Evolutionary conservation across 169 alveolate species (phyloP), one percentile per base, ranked within the genome.

Genomic region (Cryptosporidium canis): DNA sequence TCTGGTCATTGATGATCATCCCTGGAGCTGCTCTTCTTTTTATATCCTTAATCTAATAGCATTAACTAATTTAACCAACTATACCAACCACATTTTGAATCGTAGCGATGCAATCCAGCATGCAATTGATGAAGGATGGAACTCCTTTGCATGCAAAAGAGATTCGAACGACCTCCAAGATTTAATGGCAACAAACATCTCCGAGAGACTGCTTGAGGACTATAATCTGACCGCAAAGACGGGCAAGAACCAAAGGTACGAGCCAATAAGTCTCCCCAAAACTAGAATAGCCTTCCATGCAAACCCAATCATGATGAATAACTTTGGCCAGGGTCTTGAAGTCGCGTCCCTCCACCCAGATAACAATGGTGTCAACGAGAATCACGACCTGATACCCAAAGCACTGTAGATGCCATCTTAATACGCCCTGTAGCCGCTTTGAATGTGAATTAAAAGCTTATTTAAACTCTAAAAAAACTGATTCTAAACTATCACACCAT

Each of bases 251-350:
- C 16, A 77, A 58, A 35, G n/a, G 18, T 77, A 63, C 35, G 67
- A 77, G 35, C 45, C 63, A n/a, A 14, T 55, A 43, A 16, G 45
- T 39, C 71, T 77, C 21, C 87, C 87, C 21, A 53, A 39, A 39
- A 77, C 87, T 31, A 37, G 72, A 61, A 77, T 77, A 43, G 61
- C 72, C 35, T 77, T 77, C 51, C 87, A 77, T 58, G 87, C 87
- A 21, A 77, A 77, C 44, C 72, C 70, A 29, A 77, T 55, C n/a
- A 51, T 21, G 14, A 18, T 7, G 55, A 45, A 45, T 45, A 45
- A 45, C 8, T 45, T 3, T 45, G 16, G 16, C 55, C 55, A 45
- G 16, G 55, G 16, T 6, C 16, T 45, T 3, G 16, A 7, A 14
- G 16, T 45, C 1, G 12, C 16, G 16, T n/a, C n/a, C n/a, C 0